These are phyloP conservation scores for Rasamsonia emersonii DNA, from an alignment of 2,329 filamentous ascomycete genomes.

Conservation along the genomic window DNA sequence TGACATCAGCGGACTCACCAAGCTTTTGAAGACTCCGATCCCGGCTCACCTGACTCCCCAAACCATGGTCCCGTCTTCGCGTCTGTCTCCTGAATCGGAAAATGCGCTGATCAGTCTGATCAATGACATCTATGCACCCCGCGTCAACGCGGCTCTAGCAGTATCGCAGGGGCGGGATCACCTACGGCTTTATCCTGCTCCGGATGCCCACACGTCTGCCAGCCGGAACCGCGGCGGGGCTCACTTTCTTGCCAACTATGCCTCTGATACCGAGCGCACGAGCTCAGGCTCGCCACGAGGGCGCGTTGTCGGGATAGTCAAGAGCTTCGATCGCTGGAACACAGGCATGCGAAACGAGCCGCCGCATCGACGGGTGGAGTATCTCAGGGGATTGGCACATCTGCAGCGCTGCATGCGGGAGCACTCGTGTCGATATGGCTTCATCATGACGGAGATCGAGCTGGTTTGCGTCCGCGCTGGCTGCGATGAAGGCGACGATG, in stretches of 20 bases:
- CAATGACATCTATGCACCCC: conserved; percentile 69
- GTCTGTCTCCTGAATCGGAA: conserved; percentile 70
- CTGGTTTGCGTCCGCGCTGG: conserved; percentile 83
- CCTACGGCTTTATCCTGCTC: conserved; percentile 34
- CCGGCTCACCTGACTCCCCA: conserved; percentile 31
- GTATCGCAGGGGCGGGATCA: conserved; percentile 63
- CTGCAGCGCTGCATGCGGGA: conserved; percentile 89
- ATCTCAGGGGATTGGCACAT: conserved; percentile 76
- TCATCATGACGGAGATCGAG: conserved; percentile 94
- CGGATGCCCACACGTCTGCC: conserved; percentile 26
- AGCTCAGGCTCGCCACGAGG: conserved; percentile 45
- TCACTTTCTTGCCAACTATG: conserved; percentile 46
- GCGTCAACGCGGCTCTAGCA: conserved; percentile 75
- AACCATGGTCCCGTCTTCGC: conserved; percentile 31
- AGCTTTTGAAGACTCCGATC: conserved; percentile 63
- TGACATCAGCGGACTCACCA: conserved; percentile 61
- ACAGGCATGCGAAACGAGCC: conserved; percentile 83
- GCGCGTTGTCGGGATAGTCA: conserved; percentile 75
- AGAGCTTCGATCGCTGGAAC: conserved; percentile 90
- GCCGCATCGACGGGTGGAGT: conserved; percentile 77
- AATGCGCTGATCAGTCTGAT: conserved; percentile 66
- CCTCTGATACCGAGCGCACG: conserved; percentile 42
- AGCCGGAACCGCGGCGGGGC: conserved; percentile 38
- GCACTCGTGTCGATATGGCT: conserved; percentile 86
- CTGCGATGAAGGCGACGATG: conserved; percentile 45